Percentiles rank a stretch among this genome's conserved stretches.
Conservation (phyloP, 257 asterid genomes). For the Oldenlandia corymbosa region DNA sequence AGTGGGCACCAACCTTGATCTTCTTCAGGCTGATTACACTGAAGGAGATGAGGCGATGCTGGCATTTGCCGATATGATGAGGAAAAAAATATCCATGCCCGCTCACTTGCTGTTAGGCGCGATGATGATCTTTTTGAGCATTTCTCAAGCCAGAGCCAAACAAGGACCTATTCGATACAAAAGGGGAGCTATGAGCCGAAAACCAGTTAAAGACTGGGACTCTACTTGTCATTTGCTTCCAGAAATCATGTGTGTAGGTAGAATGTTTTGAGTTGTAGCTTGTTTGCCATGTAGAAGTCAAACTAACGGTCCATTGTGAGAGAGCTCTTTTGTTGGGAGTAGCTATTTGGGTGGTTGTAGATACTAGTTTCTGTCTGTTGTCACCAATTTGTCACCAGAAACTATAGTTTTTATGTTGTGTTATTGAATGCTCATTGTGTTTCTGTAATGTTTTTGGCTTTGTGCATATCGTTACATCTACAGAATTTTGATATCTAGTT, state of each 20-base stretch:
- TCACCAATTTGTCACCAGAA: constrained; percentile 24
- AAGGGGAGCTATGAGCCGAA: constrained; percentile 32
- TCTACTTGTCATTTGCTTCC: constrained; percentile 10
- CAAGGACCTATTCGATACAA: constrained; percentile 44
- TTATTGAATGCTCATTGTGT: constrained; percentile 11
- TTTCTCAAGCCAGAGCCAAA: constrained; percentile 56
- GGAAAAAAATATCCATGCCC: constrained; percentile 77
- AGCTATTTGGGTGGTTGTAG: constrained; percentile 33
- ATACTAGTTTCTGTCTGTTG: constrained; percentile 26
- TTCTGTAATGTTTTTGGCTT: constrained; percentile 8
- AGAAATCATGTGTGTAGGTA: constrained; percentile 10
- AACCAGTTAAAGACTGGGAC: neutral
- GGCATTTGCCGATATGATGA: constrained; percentile 79
- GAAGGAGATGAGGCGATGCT: constrained; percentile 62
- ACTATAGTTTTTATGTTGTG: constrained; percentile 20
- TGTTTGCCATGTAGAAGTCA: constrained; percentile 9
- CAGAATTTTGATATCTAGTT: constrained; percentile 23
- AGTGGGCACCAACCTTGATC: no score
- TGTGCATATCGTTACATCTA: constrained; percentile 8
- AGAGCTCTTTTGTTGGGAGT: constrained; percentile 17
- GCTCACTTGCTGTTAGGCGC: constrained; percentile 79
- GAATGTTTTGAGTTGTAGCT: constrained; percentile 11
- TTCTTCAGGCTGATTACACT: no score
- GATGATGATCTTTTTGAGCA: constrained; percentile 60
- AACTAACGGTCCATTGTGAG: constrained; percentile 8